These are phyloP conservation scores for Oryza longistaminata DNA, from an alignment of 176 grass and related monocot species.

Conservation along the genomic window DNA sequence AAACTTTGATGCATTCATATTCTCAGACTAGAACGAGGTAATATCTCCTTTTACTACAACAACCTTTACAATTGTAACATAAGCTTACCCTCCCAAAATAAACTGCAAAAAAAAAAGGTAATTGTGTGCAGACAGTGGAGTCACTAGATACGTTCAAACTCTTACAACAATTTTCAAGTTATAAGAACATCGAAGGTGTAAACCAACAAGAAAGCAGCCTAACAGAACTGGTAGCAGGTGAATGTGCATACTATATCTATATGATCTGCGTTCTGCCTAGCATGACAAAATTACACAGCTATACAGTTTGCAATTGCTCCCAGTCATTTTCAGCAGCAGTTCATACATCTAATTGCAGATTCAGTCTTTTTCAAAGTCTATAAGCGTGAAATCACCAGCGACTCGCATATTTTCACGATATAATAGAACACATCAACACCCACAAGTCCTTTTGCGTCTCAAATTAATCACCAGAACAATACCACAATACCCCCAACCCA, in stretches of 20 bases:
- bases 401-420: background rate
- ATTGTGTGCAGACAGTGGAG: background rate
- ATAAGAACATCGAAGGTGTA: background rate
- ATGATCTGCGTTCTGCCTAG: no score
- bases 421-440: background rate
- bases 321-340: background rate
- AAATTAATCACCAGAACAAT: background rate
- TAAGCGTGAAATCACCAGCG: background rate
- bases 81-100: background rate
- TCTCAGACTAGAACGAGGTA: background rate
- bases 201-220: background rate
- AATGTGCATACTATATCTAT: background rate
- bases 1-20: background rate
- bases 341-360: background rate
- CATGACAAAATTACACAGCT: background rate
- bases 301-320: background rate
- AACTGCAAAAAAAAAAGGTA: background rate
- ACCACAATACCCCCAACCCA: background rate
- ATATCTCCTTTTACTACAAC: background rate
- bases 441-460: background rate
- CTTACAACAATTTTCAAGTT: background rate
- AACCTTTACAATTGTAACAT: background rate
- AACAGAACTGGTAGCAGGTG: conserved; percentile 10
- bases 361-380: background rate
- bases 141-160: background rate